Percentiles rank a stretch among this genome's conserved stretches.
phyloP scores from a whole-genome alignment of 495 filamentous ascomycete genomes.

The Friedmanniomyces endolithicus region DNA sequence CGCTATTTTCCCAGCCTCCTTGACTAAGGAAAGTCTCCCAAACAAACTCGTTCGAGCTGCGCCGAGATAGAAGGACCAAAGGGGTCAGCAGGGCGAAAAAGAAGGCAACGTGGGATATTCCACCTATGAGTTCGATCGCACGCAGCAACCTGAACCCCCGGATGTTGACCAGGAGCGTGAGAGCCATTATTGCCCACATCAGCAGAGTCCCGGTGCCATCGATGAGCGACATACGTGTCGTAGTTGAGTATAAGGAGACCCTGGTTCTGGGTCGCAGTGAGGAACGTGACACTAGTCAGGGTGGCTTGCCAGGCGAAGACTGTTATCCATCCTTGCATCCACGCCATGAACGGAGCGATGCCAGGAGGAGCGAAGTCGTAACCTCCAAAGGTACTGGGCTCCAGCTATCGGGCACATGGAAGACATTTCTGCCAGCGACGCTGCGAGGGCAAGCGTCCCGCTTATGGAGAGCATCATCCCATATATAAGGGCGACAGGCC shows the following conservation, averaged over 20 bases:
- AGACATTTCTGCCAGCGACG: slow-evolving; percentile 17
- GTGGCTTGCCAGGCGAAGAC: slow-evolving; percentile 29
- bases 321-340: slow-evolving; percentile 34
- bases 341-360: slow-evolving; percentile 32
- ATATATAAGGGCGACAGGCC: not conserved
- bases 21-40: not conserved
- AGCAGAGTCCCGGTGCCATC: not conserved
- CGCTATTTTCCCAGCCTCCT: not conserved
- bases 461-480: not conserved
- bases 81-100: not conserved
- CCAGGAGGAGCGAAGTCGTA: slow-evolving; percentile 12
- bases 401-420: slow-evolving; percentile 11
- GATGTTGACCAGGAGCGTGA: not conserved
- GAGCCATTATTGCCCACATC: not conserved
- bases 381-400: slow-evolving; percentile 19
- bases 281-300: slow-evolving; percentile 21
- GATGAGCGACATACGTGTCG: not conserved
- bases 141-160: not conserved
- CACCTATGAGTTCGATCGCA: not conserved
- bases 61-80: not conserved
- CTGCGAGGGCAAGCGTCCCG: slow-evolving; percentile 2
- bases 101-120: not conserved
- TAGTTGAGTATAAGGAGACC: not conserved
- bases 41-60: not conserved
- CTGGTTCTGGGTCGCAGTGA: slow-evolving; percentile 31